These are phyloP conservation scores for Pyrenochaeta sp. DNA, from an alignment of 2,329 filamentous ascomycete species.

Conservation along the genomic window DNA sequence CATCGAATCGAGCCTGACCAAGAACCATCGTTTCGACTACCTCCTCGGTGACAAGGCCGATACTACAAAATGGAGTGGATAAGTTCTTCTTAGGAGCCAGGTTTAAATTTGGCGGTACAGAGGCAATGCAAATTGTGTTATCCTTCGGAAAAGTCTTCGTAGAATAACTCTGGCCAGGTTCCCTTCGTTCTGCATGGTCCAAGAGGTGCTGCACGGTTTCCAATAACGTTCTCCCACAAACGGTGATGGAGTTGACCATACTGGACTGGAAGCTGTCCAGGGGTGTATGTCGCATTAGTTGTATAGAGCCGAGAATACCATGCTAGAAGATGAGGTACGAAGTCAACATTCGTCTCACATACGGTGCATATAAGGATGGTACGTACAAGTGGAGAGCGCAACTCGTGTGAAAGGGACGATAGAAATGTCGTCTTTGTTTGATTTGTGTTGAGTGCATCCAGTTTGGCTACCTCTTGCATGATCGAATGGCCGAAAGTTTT, in stretches of 20 bases:
- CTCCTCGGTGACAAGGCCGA: constrained; percentile 16
- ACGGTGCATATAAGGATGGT: background rate
- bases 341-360: background rate
- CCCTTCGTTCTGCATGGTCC: constrained; percentile 27
- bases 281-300: constrained; percentile 56
- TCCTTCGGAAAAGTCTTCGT: constrained; percentile 32
- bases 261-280: constrained; percentile 52
- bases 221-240: constrained; percentile 58
- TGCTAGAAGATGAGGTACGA: constrained; percentile 1
- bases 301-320: constrained; percentile 51
- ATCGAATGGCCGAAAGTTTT: constrained; percentile 53
- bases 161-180: constrained; percentile 44
- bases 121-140: constrained; percentile 24
- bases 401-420: constrained; percentile 60
- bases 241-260: constrained; percentile 52
- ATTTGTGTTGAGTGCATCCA: constrained; percentile 49
- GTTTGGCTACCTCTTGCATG: constrained; percentile 62
- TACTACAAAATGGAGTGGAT: constrained; percentile 10
- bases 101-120: constrained; percentile 30
- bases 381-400: constrained; percentile 54
- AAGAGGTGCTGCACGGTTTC: constrained; percentile 47
- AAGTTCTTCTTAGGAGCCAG: constrained; percentile 4
- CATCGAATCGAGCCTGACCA: constrained; percentile 8
- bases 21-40: constrained; percentile 20
- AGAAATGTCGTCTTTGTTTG: constrained; percentile 60